phyloP scores from a whole-genome alignment of 2,329 filamentous ascomycete species.

The Tolypocladium cylindrosporum region DNA sequence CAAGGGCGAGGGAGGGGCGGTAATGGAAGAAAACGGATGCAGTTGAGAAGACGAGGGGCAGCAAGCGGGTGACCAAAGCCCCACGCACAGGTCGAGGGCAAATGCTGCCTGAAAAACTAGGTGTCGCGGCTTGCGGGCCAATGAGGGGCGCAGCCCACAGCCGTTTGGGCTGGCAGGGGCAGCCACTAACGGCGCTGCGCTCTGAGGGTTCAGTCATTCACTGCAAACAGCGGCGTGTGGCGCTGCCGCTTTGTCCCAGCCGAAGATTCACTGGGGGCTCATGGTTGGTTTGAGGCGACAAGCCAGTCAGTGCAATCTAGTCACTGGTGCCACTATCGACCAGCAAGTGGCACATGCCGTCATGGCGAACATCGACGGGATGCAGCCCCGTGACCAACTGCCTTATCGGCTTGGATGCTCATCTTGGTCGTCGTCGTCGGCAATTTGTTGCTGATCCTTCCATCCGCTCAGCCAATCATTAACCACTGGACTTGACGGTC shows the following conservation, averaged over 20 bases:
- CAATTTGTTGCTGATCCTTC: no score
- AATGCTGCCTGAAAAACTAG: conserved; percentile 5
- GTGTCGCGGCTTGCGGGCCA: neutral
- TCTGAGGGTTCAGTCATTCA: no score
- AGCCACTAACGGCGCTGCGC: no score
- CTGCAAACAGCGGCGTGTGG: no score
- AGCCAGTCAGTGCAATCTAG: no score
- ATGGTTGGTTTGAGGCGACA: no score
- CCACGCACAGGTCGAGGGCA: neutral
- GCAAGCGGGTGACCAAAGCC: neutral
- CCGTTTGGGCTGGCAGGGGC: neutral
- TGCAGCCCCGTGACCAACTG: neutral
- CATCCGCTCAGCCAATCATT: no score
- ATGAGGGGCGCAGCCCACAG: neutral
- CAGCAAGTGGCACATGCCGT: neutral
- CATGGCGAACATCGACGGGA: neutral
- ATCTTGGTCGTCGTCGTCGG: no score
- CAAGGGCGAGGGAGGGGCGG: neutral
- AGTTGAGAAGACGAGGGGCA: conserved; percentile 3
- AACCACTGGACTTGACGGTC: no score
- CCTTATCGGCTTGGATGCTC: neutral
- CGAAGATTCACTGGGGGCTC: no score
- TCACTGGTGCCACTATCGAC: no score
- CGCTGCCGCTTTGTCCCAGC: no score
- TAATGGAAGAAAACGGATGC: conserved; percentile 3